These are phyloP conservation scores for Termitomyces heimii DNA, from an alignment of 768 basidiomycete genomes.

Conservation along the genomic window DNA sequence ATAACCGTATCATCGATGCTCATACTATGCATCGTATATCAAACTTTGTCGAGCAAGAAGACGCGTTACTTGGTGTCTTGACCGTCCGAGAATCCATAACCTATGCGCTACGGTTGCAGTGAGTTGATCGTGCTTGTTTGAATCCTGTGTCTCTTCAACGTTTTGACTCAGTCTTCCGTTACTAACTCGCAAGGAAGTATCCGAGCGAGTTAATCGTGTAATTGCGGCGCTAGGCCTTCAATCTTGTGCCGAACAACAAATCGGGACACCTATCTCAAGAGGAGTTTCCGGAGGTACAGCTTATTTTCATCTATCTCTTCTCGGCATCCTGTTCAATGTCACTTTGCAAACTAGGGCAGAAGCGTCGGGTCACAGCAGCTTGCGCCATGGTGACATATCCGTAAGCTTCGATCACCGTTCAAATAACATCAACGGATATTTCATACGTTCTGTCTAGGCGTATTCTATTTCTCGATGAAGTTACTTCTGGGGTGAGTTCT, in stretches of 20 bases:
- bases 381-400: constrained; percentile 56
- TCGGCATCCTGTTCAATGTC: background rate
- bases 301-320: background rate
- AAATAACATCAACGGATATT: background rate
- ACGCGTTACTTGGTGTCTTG: constrained; percentile 51
- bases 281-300: constrained; percentile 50
- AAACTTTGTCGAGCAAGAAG: constrained; percentile 56
- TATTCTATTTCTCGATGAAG: constrained; percentile 59
- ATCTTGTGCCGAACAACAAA: constrained; percentile 40
- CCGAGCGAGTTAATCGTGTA: constrained; percentile 35
- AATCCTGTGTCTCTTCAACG: background rate
- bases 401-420: constrained; percentile 14
- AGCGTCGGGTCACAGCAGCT: constrained; percentile 55
- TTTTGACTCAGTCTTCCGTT: constrained; percentile 26
- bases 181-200: constrained; percentile 28
- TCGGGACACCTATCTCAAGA: constrained; percentile 52
- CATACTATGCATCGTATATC: constrained; percentile 33
- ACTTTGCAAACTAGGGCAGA: constrained; percentile 37
- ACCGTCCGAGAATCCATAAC: constrained; percentile 51
- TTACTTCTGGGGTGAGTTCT: constrained; percentile 41
- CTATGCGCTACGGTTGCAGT: constrained; percentile 47
- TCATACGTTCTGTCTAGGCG: constrained; percentile 21
- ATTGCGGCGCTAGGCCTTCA: constrained; percentile 42
- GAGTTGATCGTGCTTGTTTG: constrained; percentile 7
- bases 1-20: constrained; percentile 21